Evolutionary conservation across 2,329 filamentous ascomycete species (phyloP), one percentile per base, ranked within the genome.

Genomic region (Colletotrichum liaoningense): DNA sequence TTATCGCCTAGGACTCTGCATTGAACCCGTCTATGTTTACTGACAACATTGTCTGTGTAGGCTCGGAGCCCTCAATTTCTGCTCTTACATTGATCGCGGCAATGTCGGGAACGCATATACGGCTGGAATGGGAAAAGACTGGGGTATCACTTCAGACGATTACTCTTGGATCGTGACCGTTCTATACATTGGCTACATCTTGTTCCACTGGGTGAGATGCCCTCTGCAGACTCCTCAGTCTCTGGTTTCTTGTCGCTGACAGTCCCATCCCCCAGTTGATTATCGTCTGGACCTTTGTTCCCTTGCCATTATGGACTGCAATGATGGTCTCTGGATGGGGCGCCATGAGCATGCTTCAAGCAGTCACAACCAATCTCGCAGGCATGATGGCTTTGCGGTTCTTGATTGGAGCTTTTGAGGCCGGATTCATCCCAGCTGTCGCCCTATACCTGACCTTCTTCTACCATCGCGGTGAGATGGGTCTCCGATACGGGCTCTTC

Each of bases 401-500:
- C 68, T 81, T 83, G 62, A 79, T 87, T 2, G 86, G 85, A 60
- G 81, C 82, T 26, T 83, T 83, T 24, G 85, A 86, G 75, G 84
- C 85, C 16, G 85, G 81, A 1, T 87, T 85, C 52, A 78, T 76
- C 3, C 81, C 83, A 3, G 84, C 83, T 1, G 80, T 86, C 1
- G 83, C 85, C 0, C 85, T 84, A 58, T 82, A 86, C 26, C 79
- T 87, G 6, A 84, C 82, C 8, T 86, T 87, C 77, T 87, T 87
- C 76, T 88, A 87, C 70, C 80, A 83, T 7, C 78, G 86, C 5
- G 77, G 81, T 22, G 94, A 95, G 78, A 84, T 95, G 11, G 94
- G 93, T 1, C 88, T 93, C 71, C 87, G 93, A 30, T 92, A 90
- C 19, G 93, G 93, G 11, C 83, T 95, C 6, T 93, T 94, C 80